Percentiles rank a stretch among this genome's conserved stretches.
These are phyloP conservation scores for Coemansia sp. DNA, from an alignment of 192 early-diverging fungal species.

Conservation along the genomic window DNA sequence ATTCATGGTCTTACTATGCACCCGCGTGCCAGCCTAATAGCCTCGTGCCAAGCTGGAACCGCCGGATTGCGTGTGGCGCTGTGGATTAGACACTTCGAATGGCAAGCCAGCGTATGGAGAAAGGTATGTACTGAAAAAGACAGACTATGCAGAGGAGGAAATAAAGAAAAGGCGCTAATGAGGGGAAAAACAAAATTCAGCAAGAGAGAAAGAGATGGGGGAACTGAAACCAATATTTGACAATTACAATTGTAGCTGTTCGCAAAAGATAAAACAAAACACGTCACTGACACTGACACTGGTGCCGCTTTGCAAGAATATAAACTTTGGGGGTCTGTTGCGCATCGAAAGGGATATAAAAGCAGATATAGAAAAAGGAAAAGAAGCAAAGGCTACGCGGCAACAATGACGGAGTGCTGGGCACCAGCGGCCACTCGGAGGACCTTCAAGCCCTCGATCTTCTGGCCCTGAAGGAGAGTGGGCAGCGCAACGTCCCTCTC, in stretches of 20 bases:
- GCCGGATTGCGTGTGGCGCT: background rate
- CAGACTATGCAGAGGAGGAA: background rate
- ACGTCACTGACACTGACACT: no score
- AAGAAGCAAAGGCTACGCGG: constrained; percentile 5
- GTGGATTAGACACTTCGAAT: background rate
- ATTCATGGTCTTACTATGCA: constrained; percentile 20
- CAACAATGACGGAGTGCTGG: constrained; percentile 61
- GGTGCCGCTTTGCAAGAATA: no score
- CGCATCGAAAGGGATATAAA: background rate
- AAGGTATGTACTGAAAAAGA: background rate
- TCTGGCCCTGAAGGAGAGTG: constrained; percentile 63
- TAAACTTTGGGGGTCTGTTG: no score
- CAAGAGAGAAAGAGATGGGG: background rate
- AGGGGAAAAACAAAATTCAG: background rate
- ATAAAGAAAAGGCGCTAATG: background rate
- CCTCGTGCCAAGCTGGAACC: background rate
- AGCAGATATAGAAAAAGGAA: background rate
- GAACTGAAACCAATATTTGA: no score
- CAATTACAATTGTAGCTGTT: no score
- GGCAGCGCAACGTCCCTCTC: constrained; percentile 72
- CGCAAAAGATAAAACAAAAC: no score
- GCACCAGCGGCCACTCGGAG: constrained; percentile 73
- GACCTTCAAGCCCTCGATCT: constrained; percentile 67
- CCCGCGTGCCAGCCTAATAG: background rate
- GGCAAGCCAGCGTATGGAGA: background rate